Conservation (phyloP, 1,284 basidiomycete genomes). For the Melampsora larici-populina region DNA sequence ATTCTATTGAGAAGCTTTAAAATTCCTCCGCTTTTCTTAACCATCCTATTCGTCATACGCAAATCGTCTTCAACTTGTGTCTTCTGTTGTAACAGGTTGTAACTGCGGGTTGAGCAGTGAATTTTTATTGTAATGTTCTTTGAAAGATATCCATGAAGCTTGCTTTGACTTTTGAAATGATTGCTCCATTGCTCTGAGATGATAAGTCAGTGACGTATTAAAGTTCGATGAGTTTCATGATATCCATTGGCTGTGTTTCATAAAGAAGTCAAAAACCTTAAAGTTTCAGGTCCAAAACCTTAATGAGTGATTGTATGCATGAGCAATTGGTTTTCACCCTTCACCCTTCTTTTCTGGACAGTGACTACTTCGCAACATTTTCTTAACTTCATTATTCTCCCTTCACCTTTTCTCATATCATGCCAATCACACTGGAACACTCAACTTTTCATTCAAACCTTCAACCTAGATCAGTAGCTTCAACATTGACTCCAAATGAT, state of each 20-base stretch:
- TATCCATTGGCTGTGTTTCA: background rate
- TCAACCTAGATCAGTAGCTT: constrained; percentile 19
- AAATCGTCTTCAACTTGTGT: too few relatives aligned
- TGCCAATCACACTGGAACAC: background rate
- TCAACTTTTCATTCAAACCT: background rate
- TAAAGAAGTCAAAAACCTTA: background rate
- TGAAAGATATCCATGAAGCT: too few relatives aligned
- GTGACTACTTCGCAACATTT: background rate
- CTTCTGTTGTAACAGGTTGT: too few relatives aligned
- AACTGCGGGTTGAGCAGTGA: too few relatives aligned
- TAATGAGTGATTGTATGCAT: background rate
- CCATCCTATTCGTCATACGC: too few relatives aligned
- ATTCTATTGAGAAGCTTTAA: too few relatives aligned
- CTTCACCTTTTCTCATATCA: background rate
- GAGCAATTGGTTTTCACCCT: background rate
- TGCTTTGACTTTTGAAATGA: too few relatives aligned
- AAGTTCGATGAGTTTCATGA: too few relatives aligned
- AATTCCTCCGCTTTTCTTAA: too few relatives aligned
- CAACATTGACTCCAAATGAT: constrained; percentile 11
- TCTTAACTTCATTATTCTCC: background rate
- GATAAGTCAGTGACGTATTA: too few relatives aligned
- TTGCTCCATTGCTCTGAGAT: too few relatives aligned
- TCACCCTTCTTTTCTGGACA: background rate
- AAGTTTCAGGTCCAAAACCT: background rate
- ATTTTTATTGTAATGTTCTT: too few relatives aligned